phyloP scores from a whole-genome alignment of 2,329 filamentous ascomycete genomes.

The Incumbomyces delicatus region DNA sequence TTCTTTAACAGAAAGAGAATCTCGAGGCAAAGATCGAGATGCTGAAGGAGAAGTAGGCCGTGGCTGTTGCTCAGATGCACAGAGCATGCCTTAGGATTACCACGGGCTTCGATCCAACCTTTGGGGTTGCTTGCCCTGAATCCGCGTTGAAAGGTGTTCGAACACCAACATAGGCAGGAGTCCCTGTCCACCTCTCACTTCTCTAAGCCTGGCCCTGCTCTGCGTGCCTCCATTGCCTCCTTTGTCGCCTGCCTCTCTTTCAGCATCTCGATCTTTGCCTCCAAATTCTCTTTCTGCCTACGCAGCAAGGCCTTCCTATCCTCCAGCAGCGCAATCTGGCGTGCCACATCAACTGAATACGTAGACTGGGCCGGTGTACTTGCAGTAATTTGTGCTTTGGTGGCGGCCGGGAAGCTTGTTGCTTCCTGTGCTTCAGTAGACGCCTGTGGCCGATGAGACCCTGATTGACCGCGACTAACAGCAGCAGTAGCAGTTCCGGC shows the following conservation, averaged over 20 bases:
- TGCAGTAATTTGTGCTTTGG: neutral
- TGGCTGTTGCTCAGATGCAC: no score
- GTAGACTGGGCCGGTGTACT: neutral
- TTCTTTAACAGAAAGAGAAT: conserved; percentile 1
- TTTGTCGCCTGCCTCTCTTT: conserved; percentile 3
- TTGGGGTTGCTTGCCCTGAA: no score
- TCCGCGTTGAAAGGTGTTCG: no score
- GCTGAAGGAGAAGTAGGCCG: conserved; percentile 2
- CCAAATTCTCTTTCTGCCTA: conserved; percentile 3
- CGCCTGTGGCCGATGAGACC: neutral
- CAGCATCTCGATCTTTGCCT: conserved; percentile 4
- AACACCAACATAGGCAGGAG: neutral
- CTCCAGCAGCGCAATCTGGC: conserved; percentile 5
- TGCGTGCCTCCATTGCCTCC: conserved; percentile 3
- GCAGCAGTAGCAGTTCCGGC: neutral
- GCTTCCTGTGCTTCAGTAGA: neutral
- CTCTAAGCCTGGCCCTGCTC: neutral
- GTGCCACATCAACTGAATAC: neutral
- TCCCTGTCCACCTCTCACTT: neutral
- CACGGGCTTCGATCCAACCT: no score
- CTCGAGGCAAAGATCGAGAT: conserved; percentile 3
- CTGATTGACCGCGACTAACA: no score
- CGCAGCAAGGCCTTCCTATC: conserved; percentile 3
- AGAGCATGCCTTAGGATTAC: no score
- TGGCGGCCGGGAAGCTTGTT: neutral